Evolutionary conservation across 1,284 basidiomycete species (phyloP).

Genomic region (Inonotus obliquus): DNA sequence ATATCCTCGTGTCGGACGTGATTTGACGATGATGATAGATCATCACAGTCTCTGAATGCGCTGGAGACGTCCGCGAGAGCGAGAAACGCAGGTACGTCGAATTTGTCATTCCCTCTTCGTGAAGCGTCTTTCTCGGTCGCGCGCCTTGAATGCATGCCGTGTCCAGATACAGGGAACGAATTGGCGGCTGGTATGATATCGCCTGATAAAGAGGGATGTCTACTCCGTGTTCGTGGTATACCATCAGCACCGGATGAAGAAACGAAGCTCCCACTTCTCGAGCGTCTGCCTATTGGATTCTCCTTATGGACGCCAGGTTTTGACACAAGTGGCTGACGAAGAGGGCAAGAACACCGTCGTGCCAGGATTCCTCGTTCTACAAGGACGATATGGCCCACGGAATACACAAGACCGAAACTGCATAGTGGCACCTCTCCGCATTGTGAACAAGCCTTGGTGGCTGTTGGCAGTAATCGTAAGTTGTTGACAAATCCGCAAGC

Average conservation of each 20-base stretch:
- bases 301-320: slow-evolving; percentile 40
- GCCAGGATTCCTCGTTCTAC: slow-evolving; percentile 57
- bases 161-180: slow-evolving; percentile 70
- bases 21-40: background rate
- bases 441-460: slow-evolving; percentile 49
- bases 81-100: slow-evolving; percentile 28
- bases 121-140: slow-evolving; percentile 59
- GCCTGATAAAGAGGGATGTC: slow-evolving; percentile 35
- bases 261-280: slow-evolving; percentile 54
- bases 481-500: slow-evolving; percentile 48
- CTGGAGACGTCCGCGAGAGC: slow-evolving; percentile 37
- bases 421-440: slow-evolving; percentile 66
- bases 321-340: slow-evolving; percentile 35
- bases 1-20: background rate
- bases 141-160: slow-evolving; percentile 68
- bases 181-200: slow-evolving; percentile 40
- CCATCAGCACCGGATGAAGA: slow-evolving; percentile 42
- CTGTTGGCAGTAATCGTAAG: slow-evolving; percentile 48
- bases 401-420: slow-evolving; percentile 56
- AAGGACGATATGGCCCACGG: slow-evolving; percentile 53
- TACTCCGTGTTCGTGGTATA: slow-evolving; percentile 41
- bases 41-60: slow-evolving; percentile 26
- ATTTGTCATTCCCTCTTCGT: slow-evolving; percentile 45
- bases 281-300: slow-evolving; percentile 43
- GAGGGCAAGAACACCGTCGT: slow-evolving; percentile 61